These are phyloP conservation scores for Phytophthora fragariae DNA, from an alignment of 352 stramenopile species.

Conservation along the genomic window DNA sequence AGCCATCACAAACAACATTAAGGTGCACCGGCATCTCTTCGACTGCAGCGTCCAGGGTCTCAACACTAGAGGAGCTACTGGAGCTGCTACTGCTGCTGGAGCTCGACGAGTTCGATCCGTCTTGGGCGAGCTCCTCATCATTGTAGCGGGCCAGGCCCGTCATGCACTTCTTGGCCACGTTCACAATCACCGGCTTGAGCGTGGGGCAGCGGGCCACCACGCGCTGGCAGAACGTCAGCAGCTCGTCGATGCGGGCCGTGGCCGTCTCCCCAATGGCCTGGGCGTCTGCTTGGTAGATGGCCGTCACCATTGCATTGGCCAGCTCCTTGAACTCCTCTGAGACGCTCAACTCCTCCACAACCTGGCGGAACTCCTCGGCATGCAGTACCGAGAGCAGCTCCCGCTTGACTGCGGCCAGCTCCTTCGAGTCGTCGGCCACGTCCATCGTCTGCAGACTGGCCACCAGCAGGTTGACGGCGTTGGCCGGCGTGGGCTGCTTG, in stretches of 20 bases:
- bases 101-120: slow-evolving; percentile 40
- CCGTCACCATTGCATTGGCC: slow-evolving; percentile 35
- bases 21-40: slow-evolving; percentile 43
- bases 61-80: slow-evolving; percentile 2
- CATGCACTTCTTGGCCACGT: slow-evolving; percentile 53
- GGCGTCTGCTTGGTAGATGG: slow-evolving; percentile 45
- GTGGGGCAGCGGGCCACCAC: slow-evolving; percentile 49
- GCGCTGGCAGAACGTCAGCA: slow-evolving; percentile 51
- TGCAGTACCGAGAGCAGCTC: slow-evolving; percentile 52
- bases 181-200: slow-evolving; percentile 54
- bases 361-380: slow-evolving; percentile 42
- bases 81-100: slow-evolving; percentile 28
- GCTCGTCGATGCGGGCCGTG: slow-evolving; percentile 41
- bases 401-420: slow-evolving; percentile 52
- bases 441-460: slow-evolving; percentile 54
- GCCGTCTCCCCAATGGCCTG: slow-evolving; percentile 43
- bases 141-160: slow-evolving; percentile 46
- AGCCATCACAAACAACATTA: slow-evolving; percentile 60
- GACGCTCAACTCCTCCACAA: slow-evolving; percentile 43
- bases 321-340: slow-evolving; percentile 52
- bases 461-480: slow-evolving; percentile 50
- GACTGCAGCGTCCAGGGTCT: slow-evolving; percentile 3
- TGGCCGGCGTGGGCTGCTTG: slow-evolving; percentile 47
- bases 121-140: slow-evolving; percentile 34
- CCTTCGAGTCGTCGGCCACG: slow-evolving; percentile 46